These are phyloP conservation scores for Pleurozium schreberi DNA, from an alignment of 225 moss, liverwort and hornwort species.

Conservation along the genomic window DNA sequence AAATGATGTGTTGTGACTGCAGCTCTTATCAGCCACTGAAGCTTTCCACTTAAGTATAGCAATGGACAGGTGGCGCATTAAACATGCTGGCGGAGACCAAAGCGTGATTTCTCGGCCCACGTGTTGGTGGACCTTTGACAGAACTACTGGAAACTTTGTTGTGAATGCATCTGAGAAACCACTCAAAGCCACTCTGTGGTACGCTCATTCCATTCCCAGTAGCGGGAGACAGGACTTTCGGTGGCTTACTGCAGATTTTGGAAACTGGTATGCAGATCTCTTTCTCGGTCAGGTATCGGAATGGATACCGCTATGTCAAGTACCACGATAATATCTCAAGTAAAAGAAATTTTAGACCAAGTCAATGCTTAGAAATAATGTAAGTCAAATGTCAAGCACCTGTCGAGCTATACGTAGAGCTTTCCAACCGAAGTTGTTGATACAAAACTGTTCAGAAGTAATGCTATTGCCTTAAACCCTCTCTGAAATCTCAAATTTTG, in stretches of 20 bases:
- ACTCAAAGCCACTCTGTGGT: slow-evolving; percentile 51
- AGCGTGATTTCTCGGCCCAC: slow-evolving; percentile 31
- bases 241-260: slow-evolving; percentile 59
- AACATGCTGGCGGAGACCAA: background rate
- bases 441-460: background rate
- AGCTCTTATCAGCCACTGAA: slow-evolving; percentile 74
- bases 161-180: slow-evolving; percentile 55
- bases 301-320: background rate
- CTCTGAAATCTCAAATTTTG: background rate
- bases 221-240: slow-evolving; percentile 67
- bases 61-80: slow-evolving; percentile 12
- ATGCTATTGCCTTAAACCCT: background rate
- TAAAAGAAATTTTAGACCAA: background rate
- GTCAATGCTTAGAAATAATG: no score
- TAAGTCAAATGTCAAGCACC: background rate
- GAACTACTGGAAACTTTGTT: slow-evolving; percentile 52
- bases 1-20: slow-evolving; percentile 11
- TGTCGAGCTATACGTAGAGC: background rate
- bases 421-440: background rate
- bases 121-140: slow-evolving; percentile 66
- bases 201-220: slow-evolving; percentile 50
- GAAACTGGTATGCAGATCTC: slow-evolving; percentile 55
- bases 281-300: background rate
- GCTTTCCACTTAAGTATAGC: slow-evolving; percentile 80
- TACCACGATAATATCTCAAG: background rate